Evolutionary conservation across 2,329 filamentous ascomycete species (phyloP).

Genomic region (Zymoseptoria brevis): DNA sequence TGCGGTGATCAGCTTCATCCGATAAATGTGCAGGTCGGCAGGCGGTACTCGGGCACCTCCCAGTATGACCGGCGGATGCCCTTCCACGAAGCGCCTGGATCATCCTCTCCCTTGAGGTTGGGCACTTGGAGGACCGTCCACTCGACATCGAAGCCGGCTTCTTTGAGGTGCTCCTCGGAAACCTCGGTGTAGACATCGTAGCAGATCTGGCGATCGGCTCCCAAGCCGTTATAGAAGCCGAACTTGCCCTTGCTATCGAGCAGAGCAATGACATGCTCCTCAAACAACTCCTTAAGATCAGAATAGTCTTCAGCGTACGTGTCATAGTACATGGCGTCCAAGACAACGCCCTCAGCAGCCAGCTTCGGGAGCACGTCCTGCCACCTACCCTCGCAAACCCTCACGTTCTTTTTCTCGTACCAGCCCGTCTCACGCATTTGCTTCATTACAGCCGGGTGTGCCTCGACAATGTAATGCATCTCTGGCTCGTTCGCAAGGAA

Average conservation of each 20-base stretch:
- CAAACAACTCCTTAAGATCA: slow-evolving; percentile 79
- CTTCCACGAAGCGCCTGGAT: slow-evolving; percentile 56
- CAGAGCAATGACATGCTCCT: slow-evolving; percentile 73
- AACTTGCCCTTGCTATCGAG: slow-evolving; percentile 54
- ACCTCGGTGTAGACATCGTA: slow-evolving; percentile 93
- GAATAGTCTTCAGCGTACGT: slow-evolving; percentile 93
- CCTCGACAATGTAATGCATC: slow-evolving; percentile 45
- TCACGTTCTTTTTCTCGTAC: slow-evolving; percentile 42
- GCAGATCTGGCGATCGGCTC: slow-evolving; percentile 83
- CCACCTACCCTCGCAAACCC: slow-evolving; percentile 43
- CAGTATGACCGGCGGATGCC: slow-evolving; percentile 85
- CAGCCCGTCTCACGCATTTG: slow-evolving; percentile 41
- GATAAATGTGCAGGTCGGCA: slow-evolving; percentile 69
- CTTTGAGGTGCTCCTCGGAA: slow-evolving; percentile 80
- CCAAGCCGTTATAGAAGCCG: slow-evolving; percentile 66
- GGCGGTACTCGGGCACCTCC: slow-evolving; percentile 69
- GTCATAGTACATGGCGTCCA: slow-evolving; percentile 75
- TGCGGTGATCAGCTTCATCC: slow-evolving; percentile 38
- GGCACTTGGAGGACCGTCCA: slow-evolving; percentile 75
- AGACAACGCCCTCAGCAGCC: slow-evolving; percentile 35
- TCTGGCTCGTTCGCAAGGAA: slow-evolving; percentile 38
- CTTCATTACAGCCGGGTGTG: slow-evolving; percentile 42
- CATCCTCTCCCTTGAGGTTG: slow-evolving; percentile 59
- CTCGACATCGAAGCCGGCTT: slow-evolving; percentile 81
- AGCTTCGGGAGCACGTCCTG: slow-evolving; percentile 42